A percentile compares a stretch with the other conserved stretches of the same genome.
Conservation (phyloP, 2,329 filamentous ascomycete genomes). For the Cryphonectria naterciae region DNA sequence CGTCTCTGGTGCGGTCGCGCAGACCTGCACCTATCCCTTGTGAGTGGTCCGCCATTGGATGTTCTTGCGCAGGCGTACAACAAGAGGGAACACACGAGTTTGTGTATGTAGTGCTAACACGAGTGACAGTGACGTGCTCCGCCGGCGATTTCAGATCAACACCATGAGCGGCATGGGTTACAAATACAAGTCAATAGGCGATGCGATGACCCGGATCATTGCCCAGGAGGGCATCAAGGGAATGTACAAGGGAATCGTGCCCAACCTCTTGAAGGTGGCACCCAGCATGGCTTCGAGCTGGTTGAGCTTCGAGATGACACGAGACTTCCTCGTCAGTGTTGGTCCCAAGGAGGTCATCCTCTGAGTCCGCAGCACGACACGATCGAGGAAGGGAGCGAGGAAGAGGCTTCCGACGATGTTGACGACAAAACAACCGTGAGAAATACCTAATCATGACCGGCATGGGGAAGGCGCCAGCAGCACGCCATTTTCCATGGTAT, state of each 20-base stretch:
- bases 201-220: conserved; percentile 82
- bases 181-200: conserved; percentile 84
- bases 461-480: background rate
- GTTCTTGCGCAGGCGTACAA: background rate
- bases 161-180: conserved; percentile 99
- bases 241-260: conserved; percentile 93
- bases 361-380: conserved; percentile 30
- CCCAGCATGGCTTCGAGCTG: conserved; percentile 99
- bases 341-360: conserved; percentile 45
- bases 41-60: conserved; percentile 51
- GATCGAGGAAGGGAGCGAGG: background rate
- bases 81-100: too few relatives aligned
- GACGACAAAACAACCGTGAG: background rate
- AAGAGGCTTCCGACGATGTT: background rate
- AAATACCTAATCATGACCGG: background rate
- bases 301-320: conserved; percentile 93
- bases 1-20: conserved; percentile 92
- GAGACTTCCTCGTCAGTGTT: conserved; percentile 78
- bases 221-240: conserved; percentile 81
- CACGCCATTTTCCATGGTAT: background rate
- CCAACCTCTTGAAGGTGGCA: conserved; percentile 94
- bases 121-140: conserved; percentile 75
- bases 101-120: conserved; percentile 32
- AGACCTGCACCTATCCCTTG: conserved; percentile 99
- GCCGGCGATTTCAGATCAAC: conserved; percentile 96